These are phyloP conservation scores for Gryganskiella cystojenkinii DNA, from an alignment of 192 early-diverging fungal species.

Conservation along the genomic window DNA sequence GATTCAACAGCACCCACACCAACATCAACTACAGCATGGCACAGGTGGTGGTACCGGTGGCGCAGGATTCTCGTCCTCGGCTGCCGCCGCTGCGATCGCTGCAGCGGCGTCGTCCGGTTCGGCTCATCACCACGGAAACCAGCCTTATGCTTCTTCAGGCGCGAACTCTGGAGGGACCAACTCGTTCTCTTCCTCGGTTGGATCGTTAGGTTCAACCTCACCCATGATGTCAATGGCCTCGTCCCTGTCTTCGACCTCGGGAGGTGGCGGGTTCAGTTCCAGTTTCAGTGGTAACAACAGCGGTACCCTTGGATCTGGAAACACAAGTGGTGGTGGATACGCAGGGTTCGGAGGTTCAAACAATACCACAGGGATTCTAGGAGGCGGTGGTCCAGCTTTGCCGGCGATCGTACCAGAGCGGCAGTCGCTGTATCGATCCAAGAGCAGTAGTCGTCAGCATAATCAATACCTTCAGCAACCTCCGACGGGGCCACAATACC, in stretches of 20 bases:
- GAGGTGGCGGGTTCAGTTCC: neutral
- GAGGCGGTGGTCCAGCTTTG: neutral
- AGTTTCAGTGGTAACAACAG: too few species aligned
- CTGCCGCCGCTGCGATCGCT: conserved; percentile 5
- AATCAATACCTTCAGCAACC: conserved; percentile 20
- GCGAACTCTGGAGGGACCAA: conserved; percentile 34
- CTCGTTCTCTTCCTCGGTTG: conserved; percentile 42
- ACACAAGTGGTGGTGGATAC: too few species aligned
- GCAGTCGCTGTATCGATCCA: conserved; percentile 45
- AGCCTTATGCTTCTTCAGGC: conserved; percentile 34
- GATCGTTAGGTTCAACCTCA: conserved; percentile 39
- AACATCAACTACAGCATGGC: too few species aligned
- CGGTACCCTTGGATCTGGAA: too few species aligned
- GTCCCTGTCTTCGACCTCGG: conserved; percentile 41
- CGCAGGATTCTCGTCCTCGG: conserved; percentile 18
- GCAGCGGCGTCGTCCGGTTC: too few species aligned
- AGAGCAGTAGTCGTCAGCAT: conserved; percentile 45
- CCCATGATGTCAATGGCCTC: conserved; percentile 51
- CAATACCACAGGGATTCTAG: too few species aligned
- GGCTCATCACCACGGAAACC: too few species aligned
- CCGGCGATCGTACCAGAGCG: conserved; percentile 49
- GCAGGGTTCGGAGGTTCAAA: too few species aligned
- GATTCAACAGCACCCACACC: too few species aligned
- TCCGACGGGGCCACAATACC: too few species aligned
- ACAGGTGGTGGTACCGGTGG: conserved; percentile 9